A percentile compares a stretch with the other conserved stretches of the same genome.
Evolutionary conservation across 805 yeast genomes (phyloP).

Genomic region (Pachysolen tannophilus): DNA sequence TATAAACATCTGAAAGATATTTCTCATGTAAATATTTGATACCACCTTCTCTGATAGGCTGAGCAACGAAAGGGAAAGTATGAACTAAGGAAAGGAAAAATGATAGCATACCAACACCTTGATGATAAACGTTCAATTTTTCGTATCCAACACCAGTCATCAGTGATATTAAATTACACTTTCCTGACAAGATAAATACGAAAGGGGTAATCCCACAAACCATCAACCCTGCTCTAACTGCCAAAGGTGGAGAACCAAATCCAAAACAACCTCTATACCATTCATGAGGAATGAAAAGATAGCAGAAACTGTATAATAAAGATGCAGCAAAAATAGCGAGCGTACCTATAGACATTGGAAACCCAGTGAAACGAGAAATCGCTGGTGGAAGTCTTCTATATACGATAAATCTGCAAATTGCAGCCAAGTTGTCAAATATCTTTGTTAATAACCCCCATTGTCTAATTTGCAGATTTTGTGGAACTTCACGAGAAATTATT

Average conservation of each 20-base stretch:
- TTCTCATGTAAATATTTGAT: conserved; percentile 15
- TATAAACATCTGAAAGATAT: conserved; percentile 17
- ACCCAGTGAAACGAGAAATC: no score
- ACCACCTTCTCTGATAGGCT: conserved; percentile 42
- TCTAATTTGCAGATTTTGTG: no score
- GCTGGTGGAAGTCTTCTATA: no score
- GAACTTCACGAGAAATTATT: no score
- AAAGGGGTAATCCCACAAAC: conserved; percentile 44
- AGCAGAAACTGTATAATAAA: conserved; percentile 24
- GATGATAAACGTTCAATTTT: conserved; percentile 43
- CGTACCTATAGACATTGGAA: conserved; percentile 29
- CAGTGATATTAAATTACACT: conserved; percentile 38
- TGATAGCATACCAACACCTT: conserved; percentile 34
- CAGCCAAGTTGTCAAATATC: no score
- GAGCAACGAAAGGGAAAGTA: conserved; percentile 40
- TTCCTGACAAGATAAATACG: conserved; percentile 42
- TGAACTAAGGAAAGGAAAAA: conserved; percentile 40
- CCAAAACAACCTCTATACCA: conserved; percentile 45
- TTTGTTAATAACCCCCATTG: no score
- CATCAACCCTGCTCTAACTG: conserved; percentile 44
- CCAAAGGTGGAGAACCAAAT: conserved; percentile 54
- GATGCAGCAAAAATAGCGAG: conserved; percentile 23
- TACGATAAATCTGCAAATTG: no score
- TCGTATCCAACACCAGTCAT: conserved; percentile 50
- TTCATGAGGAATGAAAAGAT: conserved; percentile 34